Evolutionary conservation across 306 rosid genomes (phyloP), one percentile per base, ranked within the genome.

Genomic region (Arachis hypogaea): DNA sequence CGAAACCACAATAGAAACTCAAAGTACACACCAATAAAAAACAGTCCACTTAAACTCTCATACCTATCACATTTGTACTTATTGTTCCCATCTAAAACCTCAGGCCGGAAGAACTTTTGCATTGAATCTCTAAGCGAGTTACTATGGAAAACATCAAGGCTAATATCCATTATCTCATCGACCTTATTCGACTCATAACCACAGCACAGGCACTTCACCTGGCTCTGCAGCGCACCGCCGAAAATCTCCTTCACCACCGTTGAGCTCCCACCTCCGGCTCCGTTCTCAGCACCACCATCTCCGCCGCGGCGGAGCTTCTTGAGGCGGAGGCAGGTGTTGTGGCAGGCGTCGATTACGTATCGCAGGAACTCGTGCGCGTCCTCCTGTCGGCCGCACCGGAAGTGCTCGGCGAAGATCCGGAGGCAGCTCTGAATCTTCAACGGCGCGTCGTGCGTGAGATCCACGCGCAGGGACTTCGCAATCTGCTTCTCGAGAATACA

Each of bases 131-230:
- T 87, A 75, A 95, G 89, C 67, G 99, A 95, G 82, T 80, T 88
- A 80, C 96, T 87, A 90, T 86, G 97, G 84, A 90, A 79, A 86
- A 95, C 88, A 87, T 95, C 99, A 77, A 95, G 96, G 87, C 98
- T 95, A 76, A 95, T 87, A 81, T 95, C 99, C 99, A 92, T 95
- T 63, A 95, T 92, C 88, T 95, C 99, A 71, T 95, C 99, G 78
- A 92, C 89, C 88, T 95, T 95, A 87, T 95, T 95, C 12, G 98
- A 95, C 81, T 92, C 99, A n/a, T 73, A 79, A 71, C 98, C 98
- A 82, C 99, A 95, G 49, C 87, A 80, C 4, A 87, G 80, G 77
- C 99, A 95, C 83, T 89, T 95, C 86, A 95, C 98, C 96, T 95
- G 99, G 77, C 98, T 95, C 97, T 92, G 98, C 89, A 95, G 82